Percentiles rank a stretch among this genome's conserved stretches.
Evolutionary conservation across 805 yeast species (phyloP).

Genomic region (Cyberlindnera amylophila): DNA sequence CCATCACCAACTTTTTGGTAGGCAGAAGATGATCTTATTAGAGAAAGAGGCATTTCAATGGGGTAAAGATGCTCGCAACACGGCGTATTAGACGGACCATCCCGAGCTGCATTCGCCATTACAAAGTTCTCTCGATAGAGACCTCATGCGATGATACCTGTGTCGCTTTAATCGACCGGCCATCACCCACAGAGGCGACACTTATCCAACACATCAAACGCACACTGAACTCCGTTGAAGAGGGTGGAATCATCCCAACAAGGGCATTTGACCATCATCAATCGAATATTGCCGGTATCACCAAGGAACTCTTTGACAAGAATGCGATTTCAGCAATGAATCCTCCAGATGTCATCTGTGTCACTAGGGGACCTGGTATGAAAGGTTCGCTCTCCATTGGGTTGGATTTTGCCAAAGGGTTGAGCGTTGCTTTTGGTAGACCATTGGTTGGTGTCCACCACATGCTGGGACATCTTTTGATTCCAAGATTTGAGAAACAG

Average conservation of each 20-base stretch:
- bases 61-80: too few relatives aligned
- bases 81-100: background rate
- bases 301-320: constrained; percentile 38
- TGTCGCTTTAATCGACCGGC: constrained; percentile 68
- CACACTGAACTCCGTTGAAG: constrained; percentile 60
- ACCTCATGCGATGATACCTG: constrained; percentile 96
- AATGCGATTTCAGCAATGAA: constrained; percentile 14
- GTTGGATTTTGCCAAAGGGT: constrained; percentile 78
- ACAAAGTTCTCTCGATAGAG: constrained; percentile 80
- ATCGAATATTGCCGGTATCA: constrained; percentile 46
- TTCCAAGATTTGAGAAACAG: constrained; percentile 49
- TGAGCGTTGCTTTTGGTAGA: constrained; percentile 68
- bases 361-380: constrained; percentile 97
- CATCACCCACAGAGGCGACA: constrained; percentile 30
- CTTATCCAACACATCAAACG: constrained; percentile 52
- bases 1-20: too few relatives aligned
- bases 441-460: constrained; percentile 93
- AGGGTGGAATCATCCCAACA: constrained; percentile 88
- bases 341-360: constrained; percentile 73
- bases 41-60: too few relatives aligned
- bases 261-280: constrained; percentile 82
- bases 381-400: constrained; percentile 83
- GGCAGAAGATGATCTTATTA: too few relatives aligned
- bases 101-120: constrained; percentile 22
- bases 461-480: constrained; percentile 87